Conservation (phyloP, 257 asterid species). For the Ocimum tenuiflorum region DNA sequence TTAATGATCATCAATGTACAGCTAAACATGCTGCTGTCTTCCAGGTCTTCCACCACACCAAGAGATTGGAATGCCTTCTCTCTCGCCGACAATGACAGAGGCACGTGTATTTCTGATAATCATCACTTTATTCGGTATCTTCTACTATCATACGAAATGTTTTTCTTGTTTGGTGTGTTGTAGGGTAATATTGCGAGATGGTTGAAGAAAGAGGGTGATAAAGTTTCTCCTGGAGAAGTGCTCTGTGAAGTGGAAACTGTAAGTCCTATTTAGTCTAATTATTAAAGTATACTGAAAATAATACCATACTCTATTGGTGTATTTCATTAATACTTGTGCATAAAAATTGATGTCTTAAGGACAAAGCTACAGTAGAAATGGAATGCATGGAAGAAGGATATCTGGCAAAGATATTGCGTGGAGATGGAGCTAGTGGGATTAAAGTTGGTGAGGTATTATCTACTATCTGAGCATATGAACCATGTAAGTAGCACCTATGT, state of each 20-base stretch:
- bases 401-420: slow-evolving; percentile 78
- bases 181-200: slow-evolving; percentile 97
- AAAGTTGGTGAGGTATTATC: slow-evolving; percentile 95
- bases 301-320: slow-evolving; percentile 9
- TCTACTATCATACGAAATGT: slow-evolving; percentile 8
- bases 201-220: slow-evolving; percentile 99
- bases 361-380: slow-evolving; percentile 98
- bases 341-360: slow-evolving; percentile 36
- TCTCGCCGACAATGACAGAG: slow-evolving; percentile 99
- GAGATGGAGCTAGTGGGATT: slow-evolving; percentile 90
- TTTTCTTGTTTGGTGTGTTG: slow-evolving; percentile 19
- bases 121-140: slow-evolving; percentile 11
- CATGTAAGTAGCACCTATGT: not conserved
- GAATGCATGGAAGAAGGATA: slow-evolving; percentile 99
- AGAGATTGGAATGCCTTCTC: slow-evolving; percentile 99
- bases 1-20: slow-evolving; percentile 9
- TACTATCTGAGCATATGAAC: not conserved
- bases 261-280: slow-evolving; percentile 24
- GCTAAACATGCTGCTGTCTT: slow-evolving; percentile 19
- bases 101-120: slow-evolving; percentile 30
- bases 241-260: slow-evolving; percentile 99
- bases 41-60: slow-evolving; percentile 95
- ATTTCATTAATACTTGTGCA: slow-evolving; percentile 10
- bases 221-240: slow-evolving; percentile 90
- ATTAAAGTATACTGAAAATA: slow-evolving; percentile 1